These are phyloP conservation scores for Whalleya microplaca DNA, from an alignment of 2,329 filamentous ascomycete genomes.

Conservation along the genomic window DNA sequence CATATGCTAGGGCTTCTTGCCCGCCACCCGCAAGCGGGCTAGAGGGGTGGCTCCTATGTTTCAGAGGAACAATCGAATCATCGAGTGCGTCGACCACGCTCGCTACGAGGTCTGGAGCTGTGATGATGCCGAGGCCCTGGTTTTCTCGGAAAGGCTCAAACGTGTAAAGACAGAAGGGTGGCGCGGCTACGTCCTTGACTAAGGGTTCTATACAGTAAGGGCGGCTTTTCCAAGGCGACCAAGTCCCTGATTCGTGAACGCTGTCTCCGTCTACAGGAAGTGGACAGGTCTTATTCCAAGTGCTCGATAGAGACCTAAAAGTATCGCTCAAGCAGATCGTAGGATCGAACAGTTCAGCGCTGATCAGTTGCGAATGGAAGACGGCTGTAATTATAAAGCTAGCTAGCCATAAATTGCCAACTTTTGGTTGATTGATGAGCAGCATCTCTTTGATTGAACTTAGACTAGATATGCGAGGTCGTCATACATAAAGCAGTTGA, in stretches of 20 bases:
- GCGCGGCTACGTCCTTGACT: constrained; percentile 6
- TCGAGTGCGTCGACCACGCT: constrained; percentile 16
- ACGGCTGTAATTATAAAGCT: neutral
- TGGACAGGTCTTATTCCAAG: constrained; percentile 4
- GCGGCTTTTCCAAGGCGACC: constrained; percentile 19
- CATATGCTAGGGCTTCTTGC: constrained; percentile 1
- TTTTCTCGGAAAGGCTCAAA: constrained; percentile 23
- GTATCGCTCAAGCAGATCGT: constrained; percentile 3
- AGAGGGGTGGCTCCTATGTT: constrained; percentile 9
- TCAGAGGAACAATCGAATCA: constrained; percentile 15
- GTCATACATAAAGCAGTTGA: neutral
- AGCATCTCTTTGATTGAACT: neutral
- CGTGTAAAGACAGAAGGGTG: constrained; percentile 20
- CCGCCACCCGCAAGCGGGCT: constrained; percentile 2
- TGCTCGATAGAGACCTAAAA: neutral
- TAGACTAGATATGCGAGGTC: neutral
- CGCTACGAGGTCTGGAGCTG: constrained; percentile 18
- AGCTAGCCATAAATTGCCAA: neutral
- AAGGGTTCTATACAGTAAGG: constrained; percentile 23
- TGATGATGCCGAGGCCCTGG: constrained; percentile 14
- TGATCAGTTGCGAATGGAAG: neutral
- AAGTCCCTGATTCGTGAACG: constrained; percentile 14
- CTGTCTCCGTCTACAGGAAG: constrained; percentile 19
- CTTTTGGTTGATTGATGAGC: neutral
- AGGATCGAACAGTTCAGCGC: constrained; percentile 1